Evolutionary conservation across 179 eudicot genomes (phyloP).

Genomic region (Camellia oleifera): DNA sequence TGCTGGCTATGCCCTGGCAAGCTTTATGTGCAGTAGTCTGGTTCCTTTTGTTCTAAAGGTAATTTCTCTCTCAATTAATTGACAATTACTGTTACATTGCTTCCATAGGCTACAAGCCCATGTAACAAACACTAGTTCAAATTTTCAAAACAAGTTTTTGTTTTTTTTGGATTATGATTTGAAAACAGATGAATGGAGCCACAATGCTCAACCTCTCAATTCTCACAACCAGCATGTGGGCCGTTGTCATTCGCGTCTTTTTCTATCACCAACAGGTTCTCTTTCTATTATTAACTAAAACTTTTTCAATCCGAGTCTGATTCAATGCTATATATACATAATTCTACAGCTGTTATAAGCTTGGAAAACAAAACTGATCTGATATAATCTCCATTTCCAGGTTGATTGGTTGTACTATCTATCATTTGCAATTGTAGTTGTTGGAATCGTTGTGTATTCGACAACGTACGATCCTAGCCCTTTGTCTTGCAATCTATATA

Average conservation of each 20-base stretch:
- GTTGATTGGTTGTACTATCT: slow-evolving; percentile 70
- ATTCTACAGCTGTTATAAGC: slow-evolving; percentile 3
- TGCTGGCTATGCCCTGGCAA: slow-evolving; percentile 50
- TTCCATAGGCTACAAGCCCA: not conserved
- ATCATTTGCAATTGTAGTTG: slow-evolving; percentile 46
- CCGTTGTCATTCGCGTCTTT: slow-evolving; percentile 70
- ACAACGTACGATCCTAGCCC: slow-evolving; percentile 31
- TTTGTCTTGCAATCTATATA: not conserved
- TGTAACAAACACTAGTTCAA: not conserved
- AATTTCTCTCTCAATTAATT: slow-evolving; percentile 14
- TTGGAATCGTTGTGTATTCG: slow-evolving; percentile 55
- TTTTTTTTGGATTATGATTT: not conserved
- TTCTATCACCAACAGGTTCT: slow-evolving; percentile 78
- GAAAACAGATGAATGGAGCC: slow-evolving; percentile 70
- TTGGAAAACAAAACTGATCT: slow-evolving; percentile 6
- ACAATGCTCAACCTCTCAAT: slow-evolving; percentile 79
- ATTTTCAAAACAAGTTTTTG: not conserved
- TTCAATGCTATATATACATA: not conserved
- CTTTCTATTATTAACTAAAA: not conserved
- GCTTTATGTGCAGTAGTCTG: slow-evolving; percentile 55
- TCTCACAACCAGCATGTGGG: slow-evolving; percentile 96
- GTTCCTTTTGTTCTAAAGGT: slow-evolving; percentile 74
- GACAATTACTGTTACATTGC: not conserved
- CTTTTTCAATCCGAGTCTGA: not conserved
- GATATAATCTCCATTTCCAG: slow-evolving; percentile 34